Percentiles rank a stretch among this genome's conserved stretches.
Evolutionary conservation across 208 protist genomes (phyloP).

Genomic region (Leishmania tarentolae): DNA sequence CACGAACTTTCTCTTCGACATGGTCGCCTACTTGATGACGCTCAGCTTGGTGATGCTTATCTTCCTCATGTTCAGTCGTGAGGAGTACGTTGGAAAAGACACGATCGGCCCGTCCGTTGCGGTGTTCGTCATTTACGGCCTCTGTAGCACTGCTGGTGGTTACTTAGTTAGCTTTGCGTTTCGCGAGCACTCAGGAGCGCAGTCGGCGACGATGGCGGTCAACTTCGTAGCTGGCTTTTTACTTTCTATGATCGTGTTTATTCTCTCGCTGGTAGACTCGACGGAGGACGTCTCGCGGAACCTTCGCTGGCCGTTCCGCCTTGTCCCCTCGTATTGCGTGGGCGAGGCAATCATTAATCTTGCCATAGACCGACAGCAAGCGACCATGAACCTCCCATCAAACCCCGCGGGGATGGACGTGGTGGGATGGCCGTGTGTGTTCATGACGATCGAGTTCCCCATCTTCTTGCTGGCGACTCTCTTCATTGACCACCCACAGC

Average conservation of each 20-base stretch:
- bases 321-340: slow-evolving; percentile 79
- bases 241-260: slow-evolving; percentile 55
- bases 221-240: slow-evolving; percentile 85
- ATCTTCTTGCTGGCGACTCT: slow-evolving; percentile 59
- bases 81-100: slow-evolving; percentile 55
- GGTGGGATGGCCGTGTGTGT: slow-evolving; percentile 55
- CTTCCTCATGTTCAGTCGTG: slow-evolving; percentile 60
- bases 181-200: slow-evolving; percentile 63
- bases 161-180: slow-evolving; percentile 74
- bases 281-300: slow-evolving; percentile 41
- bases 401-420: slow-evolving; percentile 45
- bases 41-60: slow-evolving; percentile 59
- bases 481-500: slow-evolving; percentile 68
- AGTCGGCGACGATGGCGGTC: slow-evolving; percentile 62
- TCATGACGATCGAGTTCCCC: slow-evolving; percentile 61
- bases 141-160: slow-evolving; percentile 46
- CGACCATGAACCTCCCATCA: slow-evolving; percentile 22
- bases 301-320: slow-evolving; percentile 63
- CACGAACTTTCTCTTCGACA: slow-evolving; percentile 86
- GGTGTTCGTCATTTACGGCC: slow-evolving; percentile 61
- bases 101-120: slow-evolving; percentile 48
- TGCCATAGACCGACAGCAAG: slow-evolving; percentile 31
- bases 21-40: slow-evolving; percentile 63
- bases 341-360: slow-evolving; percentile 81
- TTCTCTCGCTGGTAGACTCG: slow-evolving; percentile 44